phyloP scores from a whole-genome alignment of 331 rosid species.

The Arachis monticola region DNA sequence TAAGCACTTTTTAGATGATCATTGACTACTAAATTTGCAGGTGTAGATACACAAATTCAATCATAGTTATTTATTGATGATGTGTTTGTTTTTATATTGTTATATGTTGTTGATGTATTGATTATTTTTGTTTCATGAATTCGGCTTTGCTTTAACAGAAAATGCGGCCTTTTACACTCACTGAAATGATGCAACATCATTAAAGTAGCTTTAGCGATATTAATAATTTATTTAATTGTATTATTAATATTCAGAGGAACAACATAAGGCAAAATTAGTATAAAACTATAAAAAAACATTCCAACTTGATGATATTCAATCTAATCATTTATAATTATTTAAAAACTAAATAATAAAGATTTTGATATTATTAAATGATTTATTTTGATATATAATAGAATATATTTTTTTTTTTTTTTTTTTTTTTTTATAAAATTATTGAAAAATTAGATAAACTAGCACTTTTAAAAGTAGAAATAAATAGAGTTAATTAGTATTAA shows the following conservation, averaged over 20 bases:
- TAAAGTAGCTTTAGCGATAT: slow-evolving; percentile 32
- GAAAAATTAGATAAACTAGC: too few relatives aligned
- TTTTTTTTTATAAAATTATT: too few relatives aligned
- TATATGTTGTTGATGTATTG: not conserved
- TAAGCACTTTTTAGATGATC: slow-evolving; percentile 39
- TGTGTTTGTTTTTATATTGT: not conserved
- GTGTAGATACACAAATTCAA: slow-evolving; percentile 25
- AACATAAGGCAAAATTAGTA: not conserved
- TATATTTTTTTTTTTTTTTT: too few relatives aligned
- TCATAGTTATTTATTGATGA: slow-evolving; percentile 1
- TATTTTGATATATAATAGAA: too few relatives aligned
- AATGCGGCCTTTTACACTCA: slow-evolving; percentile 51
- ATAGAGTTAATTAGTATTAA: too few relatives aligned
- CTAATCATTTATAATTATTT: too few relatives aligned
- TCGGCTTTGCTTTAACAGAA: slow-evolving; percentile 50
- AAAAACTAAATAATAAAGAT: too few relatives aligned
- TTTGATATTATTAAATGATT: too few relatives aligned
- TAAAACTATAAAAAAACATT: not conserved
- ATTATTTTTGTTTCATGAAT: slow-evolving; percentile 41
- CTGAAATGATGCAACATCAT: slow-evolving; percentile 55
- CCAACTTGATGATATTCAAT: too few relatives aligned
- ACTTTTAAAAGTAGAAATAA: too few relatives aligned
- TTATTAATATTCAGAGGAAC: slow-evolving; percentile 25
- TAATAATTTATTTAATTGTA: not conserved
- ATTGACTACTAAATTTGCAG: slow-evolving; percentile 48